Conservation (phyloP, 106 monocot species). For the Chionographis japonica region DNA sequence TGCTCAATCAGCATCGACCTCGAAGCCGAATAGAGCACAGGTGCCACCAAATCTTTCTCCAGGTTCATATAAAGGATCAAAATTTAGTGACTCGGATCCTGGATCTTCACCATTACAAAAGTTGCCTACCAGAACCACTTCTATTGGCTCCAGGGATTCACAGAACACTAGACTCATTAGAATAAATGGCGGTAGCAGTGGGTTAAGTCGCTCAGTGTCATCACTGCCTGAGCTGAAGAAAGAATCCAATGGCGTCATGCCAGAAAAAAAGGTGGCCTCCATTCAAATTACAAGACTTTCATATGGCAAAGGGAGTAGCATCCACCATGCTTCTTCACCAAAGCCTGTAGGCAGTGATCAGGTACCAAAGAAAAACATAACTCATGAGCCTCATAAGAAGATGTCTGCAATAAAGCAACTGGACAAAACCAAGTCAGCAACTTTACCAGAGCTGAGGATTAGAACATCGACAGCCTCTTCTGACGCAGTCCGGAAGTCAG, state of each 20-base stretch:
- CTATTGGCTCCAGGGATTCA: slow-evolving; percentile 27
- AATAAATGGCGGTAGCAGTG: slow-evolving; percentile 20
- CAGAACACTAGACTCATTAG: slow-evolving; percentile 25
- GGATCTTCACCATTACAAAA: slow-evolving; percentile 39
- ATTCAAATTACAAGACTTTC: slow-evolving; percentile 47
- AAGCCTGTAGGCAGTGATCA: slow-evolving; percentile 22
- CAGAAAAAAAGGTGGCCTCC: slow-evolving; percentile 23
- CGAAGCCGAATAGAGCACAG: slow-evolving; percentile 29
- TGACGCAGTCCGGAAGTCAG: slow-evolving; percentile 1
- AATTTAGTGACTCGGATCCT: slow-evolving; percentile 62
- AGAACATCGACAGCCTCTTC: slow-evolving; percentile 22
- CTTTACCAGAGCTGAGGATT: slow-evolving; percentile 62
- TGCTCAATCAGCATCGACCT: slow-evolving; percentile 26
- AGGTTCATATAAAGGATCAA: slow-evolving; percentile 46
- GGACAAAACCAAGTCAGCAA: slow-evolving; percentile 72
- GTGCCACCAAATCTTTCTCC: slow-evolving; percentile 36
- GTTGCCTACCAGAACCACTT: slow-evolving; percentile 24
- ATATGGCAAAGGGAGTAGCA: slow-evolving; percentile 36
- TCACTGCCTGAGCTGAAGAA: slow-evolving; percentile 51
- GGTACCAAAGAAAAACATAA: slow-evolving; percentile 18
- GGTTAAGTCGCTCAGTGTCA: slow-evolving; percentile 34
- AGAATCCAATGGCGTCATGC: slow-evolving; percentile 19
- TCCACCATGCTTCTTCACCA: slow-evolving; percentile 5
- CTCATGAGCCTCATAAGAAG: slow-evolving; percentile 44
- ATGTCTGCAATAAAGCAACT: slow-evolving; percentile 63